These are phyloP conservation scores for Suhomyces chickasaworum DNA, from an alignment of 1,139 yeast species.

Conservation along the genomic window DNA sequence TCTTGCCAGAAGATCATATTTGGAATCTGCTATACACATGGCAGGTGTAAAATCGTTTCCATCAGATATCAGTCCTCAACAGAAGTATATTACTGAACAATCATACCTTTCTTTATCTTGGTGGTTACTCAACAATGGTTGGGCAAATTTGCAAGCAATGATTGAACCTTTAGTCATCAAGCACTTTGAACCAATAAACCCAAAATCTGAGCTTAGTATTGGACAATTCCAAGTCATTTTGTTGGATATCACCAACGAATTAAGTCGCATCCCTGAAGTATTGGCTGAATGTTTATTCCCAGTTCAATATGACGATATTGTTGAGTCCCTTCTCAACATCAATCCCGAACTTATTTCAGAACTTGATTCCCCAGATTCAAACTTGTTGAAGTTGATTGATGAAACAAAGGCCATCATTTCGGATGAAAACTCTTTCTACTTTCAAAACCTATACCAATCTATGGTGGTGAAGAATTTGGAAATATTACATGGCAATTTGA, in stretches of 20 bases:
- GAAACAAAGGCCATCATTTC: conserved; percentile 42
- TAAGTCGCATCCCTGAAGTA: conserved; percentile 19
- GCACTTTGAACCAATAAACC: conserved; percentile 65
- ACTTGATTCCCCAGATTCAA: conserved; percentile 42
- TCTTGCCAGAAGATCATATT: conserved; percentile 81
- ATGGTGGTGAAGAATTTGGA: conserved; percentile 33
- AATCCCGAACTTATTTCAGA: conserved; percentile 46
- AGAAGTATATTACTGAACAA: conserved; percentile 65
- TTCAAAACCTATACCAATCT: conserved; percentile 32
- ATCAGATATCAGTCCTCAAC: conserved; percentile 23
- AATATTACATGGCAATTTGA: conserved; percentile 34
- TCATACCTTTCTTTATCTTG: conserved; percentile 85
- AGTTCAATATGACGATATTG: conserved; percentile 40
- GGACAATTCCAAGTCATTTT: conserved; percentile 51
- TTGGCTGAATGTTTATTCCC: conserved; percentile 43
- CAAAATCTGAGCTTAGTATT: conserved; percentile 68
- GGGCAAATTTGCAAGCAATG: conserved; percentile 57
- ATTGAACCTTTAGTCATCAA: conserved; percentile 60
- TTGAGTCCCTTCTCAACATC: conserved; percentile 48
- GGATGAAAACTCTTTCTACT: conserved; percentile 18
- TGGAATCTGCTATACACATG: conserved; percentile 73
- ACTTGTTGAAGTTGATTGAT: conserved; percentile 47
- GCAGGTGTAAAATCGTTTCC: conserved; percentile 43
- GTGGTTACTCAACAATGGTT: conserved; percentile 93
- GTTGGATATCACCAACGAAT: conserved; percentile 21